Base-by-base conservation (phyloP, 1,284 basidiomycete species). In the Heterobasidion irregulare region DNA sequence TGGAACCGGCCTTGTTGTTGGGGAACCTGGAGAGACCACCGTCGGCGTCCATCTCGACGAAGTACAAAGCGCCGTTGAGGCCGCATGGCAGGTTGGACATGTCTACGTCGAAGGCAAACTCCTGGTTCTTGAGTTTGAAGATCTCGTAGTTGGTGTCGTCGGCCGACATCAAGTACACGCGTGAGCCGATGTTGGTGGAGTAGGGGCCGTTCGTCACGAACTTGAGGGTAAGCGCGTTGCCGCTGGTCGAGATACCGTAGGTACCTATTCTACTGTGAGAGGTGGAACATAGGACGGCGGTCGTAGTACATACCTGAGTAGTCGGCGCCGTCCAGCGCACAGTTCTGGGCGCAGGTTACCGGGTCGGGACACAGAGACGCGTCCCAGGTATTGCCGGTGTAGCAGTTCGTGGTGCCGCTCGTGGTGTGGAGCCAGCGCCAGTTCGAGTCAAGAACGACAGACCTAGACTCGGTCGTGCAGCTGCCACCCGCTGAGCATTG, bases 61-160 rank as follows among this genome's bases (percentile, higher is more conserved):
- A 69, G 65, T 74, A 74, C 58, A 72, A 64, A 12, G 77, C 77
- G 55, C 77, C 78, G 67, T 79, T 80, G 61, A 81, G 70, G 62
- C 79, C 80, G 61, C 80, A 81, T 19, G 76, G 75, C 44, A 82
- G 72, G 53, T 77, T 68, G 57, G 75, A 77, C 55, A 80, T 70
- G 65, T 82, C 79, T 63, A 82, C 78, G 64, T 80, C 78, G 66
- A 81, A 80, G 43, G 76, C 73, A 66, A 82, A 80, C 67, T 82
- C 79, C 62, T 77, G 73, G 68, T 80, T 79, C 61, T 72, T 63
- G 56, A 76, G 70, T 59, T 77, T 74, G 74, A 81, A 80, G 64
- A 74, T 71, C 67, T 80, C 64, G 68, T 80, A 80, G 54, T 68
- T 62, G 56, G 67, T 69, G 59, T 74, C 70, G 63, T 70, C 70